These are phyloP conservation scores for Garcia nutans DNA, from an alignment of 345 rosid genomes.

Conservation along the genomic window DNA sequence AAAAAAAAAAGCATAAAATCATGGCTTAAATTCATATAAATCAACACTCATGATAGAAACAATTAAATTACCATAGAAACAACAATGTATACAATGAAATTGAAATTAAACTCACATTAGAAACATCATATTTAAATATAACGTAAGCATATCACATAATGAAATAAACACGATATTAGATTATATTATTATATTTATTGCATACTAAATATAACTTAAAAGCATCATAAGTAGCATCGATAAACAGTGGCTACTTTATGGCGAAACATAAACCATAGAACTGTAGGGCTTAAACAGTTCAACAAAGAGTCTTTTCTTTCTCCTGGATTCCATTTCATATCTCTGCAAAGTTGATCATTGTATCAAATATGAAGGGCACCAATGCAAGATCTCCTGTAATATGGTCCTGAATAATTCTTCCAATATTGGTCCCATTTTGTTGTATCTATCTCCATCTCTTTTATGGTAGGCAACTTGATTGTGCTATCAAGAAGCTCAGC, in stretches of 20 bases:
- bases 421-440: constrained; percentile 28
- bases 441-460: constrained; percentile 40
- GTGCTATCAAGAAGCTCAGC: constrained; percentile 38
- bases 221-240: neutral
- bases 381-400: constrained; percentile 36
- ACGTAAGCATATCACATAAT: too few relatives aligned
- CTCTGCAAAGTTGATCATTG: constrained; percentile 44
- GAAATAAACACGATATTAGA: too few relatives aligned
- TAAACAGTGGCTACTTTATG: neutral
- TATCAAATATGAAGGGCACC: constrained; percentile 41
- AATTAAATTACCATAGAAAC: too few relatives aligned
- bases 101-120: too few relatives aligned
- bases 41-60: too few relatives aligned
- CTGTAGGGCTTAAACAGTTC: constrained; percentile 45
- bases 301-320: constrained; percentile 36
- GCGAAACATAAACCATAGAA: constrained; percentile 35
- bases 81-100: too few relatives aligned
- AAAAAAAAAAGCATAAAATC: too few relatives aligned
- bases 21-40: too few relatives aligned
- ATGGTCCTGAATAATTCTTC: constrained; percentile 27
- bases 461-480: constrained; percentile 32
- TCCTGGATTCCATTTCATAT: constrained; percentile 41
- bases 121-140: too few relatives aligned
- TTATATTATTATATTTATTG: too few relatives aligned
- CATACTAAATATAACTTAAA: too few relatives aligned